Conservation (phyloP, 2,329 filamentous ascomycete genomes). For the Pseudocercospora cruenta region DNA sequence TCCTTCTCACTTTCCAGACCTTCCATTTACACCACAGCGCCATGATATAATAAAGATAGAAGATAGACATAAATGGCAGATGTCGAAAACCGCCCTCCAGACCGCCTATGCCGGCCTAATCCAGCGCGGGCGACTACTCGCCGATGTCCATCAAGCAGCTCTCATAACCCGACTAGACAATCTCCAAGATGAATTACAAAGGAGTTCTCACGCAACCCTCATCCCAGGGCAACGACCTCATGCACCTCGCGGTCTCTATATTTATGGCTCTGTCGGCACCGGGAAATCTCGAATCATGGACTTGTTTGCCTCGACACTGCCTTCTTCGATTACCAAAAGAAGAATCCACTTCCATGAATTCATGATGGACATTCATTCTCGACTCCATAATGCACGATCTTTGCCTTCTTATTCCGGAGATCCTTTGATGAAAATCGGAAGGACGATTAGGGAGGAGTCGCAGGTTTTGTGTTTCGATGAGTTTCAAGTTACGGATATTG, state of each 20-base stretch:
- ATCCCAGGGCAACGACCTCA: not conserved
- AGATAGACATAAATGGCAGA: slow-evolving; percentile 2
- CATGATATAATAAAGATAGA: not conserved
- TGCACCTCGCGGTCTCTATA: slow-evolving; percentile 60
- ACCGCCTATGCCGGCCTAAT: slow-evolving; percentile 31
- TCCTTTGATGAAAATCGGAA: slow-evolving; percentile 67
- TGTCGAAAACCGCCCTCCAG: slow-evolving; percentile 28
- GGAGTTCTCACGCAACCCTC: slow-evolving; percentile 7
- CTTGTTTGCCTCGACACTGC: slow-evolving; percentile 71
- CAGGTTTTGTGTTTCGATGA: slow-evolving; percentile 79
- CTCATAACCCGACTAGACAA: slow-evolving; percentile 29
- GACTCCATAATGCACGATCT: slow-evolving; percentile 36
- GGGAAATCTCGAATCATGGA: slow-evolving; percentile 80
- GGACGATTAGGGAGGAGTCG: slow-evolving; percentile 70
- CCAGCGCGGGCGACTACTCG: slow-evolving; percentile 22
- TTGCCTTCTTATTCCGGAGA: slow-evolving; percentile 60
- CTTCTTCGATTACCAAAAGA: slow-evolving; percentile 44
- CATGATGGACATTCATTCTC: slow-evolving; percentile 73
- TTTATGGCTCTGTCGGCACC: slow-evolving; percentile 77
- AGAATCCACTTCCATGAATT: slow-evolving; percentile 82
- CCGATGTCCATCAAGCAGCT: slow-evolving; percentile 28
- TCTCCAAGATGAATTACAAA: slow-evolving; percentile 29
- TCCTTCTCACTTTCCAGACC: not conserved
- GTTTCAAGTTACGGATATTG: slow-evolving; percentile 79
- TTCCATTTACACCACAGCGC: not conserved